phyloP scores from a whole-genome alignment of 441 rosid genomes.

The Populus hybrid region DNA sequence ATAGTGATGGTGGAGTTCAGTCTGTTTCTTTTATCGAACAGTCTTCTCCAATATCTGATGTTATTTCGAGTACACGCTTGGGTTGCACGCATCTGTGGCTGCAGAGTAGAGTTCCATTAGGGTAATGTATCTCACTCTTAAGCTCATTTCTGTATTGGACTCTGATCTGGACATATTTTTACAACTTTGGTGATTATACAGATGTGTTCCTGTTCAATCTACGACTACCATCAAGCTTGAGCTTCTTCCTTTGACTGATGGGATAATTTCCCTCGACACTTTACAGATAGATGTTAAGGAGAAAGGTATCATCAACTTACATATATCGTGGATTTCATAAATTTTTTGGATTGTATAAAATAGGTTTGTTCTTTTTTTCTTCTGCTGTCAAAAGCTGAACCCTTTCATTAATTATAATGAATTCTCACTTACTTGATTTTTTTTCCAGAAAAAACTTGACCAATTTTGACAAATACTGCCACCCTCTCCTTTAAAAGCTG shows the following conservation, averaged over 20 bases:
- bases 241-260: slow-evolving; percentile 96
- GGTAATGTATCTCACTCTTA: slow-evolving; percentile 44
- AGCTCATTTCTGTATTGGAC: slow-evolving; percentile 11
- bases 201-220: slow-evolving; percentile 88
- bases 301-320: slow-evolving; percentile 56
- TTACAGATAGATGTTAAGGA: slow-evolving; percentile 89
- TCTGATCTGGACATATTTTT: slow-evolving; percentile 13
- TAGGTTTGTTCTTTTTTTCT: neutral
- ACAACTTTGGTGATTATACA: slow-evolving; percentile 32
- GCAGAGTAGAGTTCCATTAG: slow-evolving; percentile 98
- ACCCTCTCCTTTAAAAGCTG: no score
- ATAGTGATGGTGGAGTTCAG: no score
- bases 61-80: slow-evolving; percentile 60
- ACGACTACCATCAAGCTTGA: slow-evolving; percentile 89
- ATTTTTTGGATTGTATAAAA: neutral
- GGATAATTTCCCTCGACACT: slow-evolving; percentile 87
- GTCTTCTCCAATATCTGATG: slow-evolving; percentile 52
- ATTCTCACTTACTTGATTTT: neutral
- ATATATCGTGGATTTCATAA: neutral
- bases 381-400: neutral
- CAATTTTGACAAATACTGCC: no score
- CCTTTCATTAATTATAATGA: neutral
- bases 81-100: slow-evolving; percentile 94
- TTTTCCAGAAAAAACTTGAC: neutral
- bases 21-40: slow-evolving; percentile 24